Percentiles rank a stretch among this genome's conserved stretches.
These are phyloP conservation scores for Mycena alexandri DNA, from an alignment of 768 basidiomycete genomes.

Conservation along the genomic window DNA sequence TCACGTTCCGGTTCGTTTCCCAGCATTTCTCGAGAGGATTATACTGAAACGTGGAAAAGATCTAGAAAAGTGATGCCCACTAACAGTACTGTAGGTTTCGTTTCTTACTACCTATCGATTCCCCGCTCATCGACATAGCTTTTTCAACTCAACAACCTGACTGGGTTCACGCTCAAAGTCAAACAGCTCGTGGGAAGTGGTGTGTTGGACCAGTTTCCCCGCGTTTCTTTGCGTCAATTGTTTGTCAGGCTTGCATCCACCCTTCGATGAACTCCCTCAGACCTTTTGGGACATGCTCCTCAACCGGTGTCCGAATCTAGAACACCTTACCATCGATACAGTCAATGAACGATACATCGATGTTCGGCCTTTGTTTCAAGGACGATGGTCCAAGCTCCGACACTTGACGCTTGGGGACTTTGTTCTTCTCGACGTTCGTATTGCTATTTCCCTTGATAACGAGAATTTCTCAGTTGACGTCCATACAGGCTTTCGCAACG, in stretches of 20 bases:
- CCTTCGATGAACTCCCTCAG: conserved; percentile 38
- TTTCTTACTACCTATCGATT: background rate
- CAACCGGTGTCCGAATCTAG: conserved; percentile 31
- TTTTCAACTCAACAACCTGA: conserved; percentile 32
- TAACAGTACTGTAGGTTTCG: conserved; percentile 28
- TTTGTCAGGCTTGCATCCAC: conserved; percentile 32
- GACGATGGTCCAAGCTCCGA: conserved; percentile 33
- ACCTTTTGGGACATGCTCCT: conserved; percentile 36
- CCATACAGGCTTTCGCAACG: conserved; percentile 27
- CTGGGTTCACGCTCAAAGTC: conserved; percentile 35
- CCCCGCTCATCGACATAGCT: conserved; percentile 17
- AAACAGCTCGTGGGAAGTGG: conserved; percentile 36
- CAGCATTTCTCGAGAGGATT: background rate
- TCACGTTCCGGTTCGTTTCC: conserved; percentile 29
- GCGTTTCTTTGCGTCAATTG: background rate
- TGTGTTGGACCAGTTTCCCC: conserved; percentile 1
- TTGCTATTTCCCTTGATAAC: too few species aligned
- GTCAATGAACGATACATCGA: conserved; percentile 39
- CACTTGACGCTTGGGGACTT: conserved; percentile 36
- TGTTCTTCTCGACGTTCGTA: conserved; percentile 30
- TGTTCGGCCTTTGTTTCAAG: conserved; percentile 34
- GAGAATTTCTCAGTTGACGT: too few species aligned
- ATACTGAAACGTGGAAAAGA: conserved; percentile 5
- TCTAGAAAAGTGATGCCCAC: conserved; percentile 36
- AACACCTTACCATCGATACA: conserved; percentile 36